These are phyloP conservation scores for Serendipita sp. DNA, from an alignment of 768 basidiomycete genomes.

Conservation along the genomic window DNA sequence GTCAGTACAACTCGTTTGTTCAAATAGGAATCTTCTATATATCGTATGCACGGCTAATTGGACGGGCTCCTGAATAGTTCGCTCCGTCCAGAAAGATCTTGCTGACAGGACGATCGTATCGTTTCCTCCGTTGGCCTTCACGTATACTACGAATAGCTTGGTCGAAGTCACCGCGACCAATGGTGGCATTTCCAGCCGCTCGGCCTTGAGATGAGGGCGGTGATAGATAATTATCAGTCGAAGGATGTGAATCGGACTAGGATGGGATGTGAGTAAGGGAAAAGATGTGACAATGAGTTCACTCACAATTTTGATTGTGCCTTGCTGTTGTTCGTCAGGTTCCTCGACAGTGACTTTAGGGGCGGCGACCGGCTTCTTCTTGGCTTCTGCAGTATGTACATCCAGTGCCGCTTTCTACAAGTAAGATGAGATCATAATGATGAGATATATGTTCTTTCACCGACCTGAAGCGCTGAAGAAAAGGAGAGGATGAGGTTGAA, in stretches of 20 bases:
- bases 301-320: not conserved
- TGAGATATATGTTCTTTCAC: no score
- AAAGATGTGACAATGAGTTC: no score
- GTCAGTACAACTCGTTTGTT: no score
- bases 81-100: conserved; percentile 68
- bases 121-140: conserved; percentile 41
- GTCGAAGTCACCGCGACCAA: conserved; percentile 69
- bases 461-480: conserved; percentile 55
- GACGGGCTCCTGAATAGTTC: conserved; percentile 9
- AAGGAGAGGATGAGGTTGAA: conserved; percentile 61
- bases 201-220: conserved; percentile 26
- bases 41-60: conserved; percentile 6
- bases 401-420: conserved; percentile 58
- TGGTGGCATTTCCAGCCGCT: conserved; percentile 32
- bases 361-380: conserved; percentile 18
- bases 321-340: not conserved
- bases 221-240: conserved; percentile 9
- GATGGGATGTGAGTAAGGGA: no score
- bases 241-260: not conserved
- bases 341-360: conserved; percentile 10
- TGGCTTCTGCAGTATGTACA: conserved; percentile 36
- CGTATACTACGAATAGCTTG: conserved; percentile 70
- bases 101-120: conserved; percentile 42
- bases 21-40: no score
- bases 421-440: not conserved